Base-by-base conservation (phyloP, 2,329 filamentous ascomycete species). In the Neoscytalidium dimidiatum region DNA sequence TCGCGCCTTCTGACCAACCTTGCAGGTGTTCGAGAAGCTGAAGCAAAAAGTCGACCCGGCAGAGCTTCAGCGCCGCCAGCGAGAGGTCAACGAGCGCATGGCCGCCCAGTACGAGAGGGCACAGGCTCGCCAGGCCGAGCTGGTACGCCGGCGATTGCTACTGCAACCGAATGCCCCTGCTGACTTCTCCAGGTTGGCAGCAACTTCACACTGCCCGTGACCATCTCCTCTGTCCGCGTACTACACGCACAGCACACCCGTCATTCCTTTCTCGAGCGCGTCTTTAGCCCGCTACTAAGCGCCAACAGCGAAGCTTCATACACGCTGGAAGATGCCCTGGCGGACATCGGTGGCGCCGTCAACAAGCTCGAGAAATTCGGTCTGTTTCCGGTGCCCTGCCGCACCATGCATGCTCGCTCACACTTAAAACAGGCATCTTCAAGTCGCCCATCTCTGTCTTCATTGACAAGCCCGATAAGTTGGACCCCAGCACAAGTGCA, bases 171-270 rank as follows among this genome's bases (percentile, higher is more conserved):
- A 35, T 62, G 57, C n/a, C 66, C 56, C 65, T 62, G 49, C 29
- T 44, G 33, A 60, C 46, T 49, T 49, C 17, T 53, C 62, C 43
- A 28, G 23, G 62, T 62, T 73, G 86, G 88, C 69, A 86, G 91
- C 78, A 96, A 98, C 77, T 90, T 90, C 69, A 92, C 92, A 48
- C 87, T 95, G 65, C 94, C 95, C 44, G 92, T 95, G 71, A 92
- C 92, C 14, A 90, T 99, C 75, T 92, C 92, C 71, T 91, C 92
- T 49, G 86, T 99, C 74, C 88, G 91, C 71, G 84, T 99, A 67
- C 87, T 96, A 67, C 91, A 93, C 74, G 92, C 92, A 49, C 85
- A 86, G 67, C 89, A 95, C 74, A 97, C 94, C n/a, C 88, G 95
- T 68, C 86, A 86, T 71, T 84, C 85, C 68, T 97, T 99, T 77